Conservation (phyloP, 345 rosid genomes). For the Rubroshorea leprosula region DNA sequence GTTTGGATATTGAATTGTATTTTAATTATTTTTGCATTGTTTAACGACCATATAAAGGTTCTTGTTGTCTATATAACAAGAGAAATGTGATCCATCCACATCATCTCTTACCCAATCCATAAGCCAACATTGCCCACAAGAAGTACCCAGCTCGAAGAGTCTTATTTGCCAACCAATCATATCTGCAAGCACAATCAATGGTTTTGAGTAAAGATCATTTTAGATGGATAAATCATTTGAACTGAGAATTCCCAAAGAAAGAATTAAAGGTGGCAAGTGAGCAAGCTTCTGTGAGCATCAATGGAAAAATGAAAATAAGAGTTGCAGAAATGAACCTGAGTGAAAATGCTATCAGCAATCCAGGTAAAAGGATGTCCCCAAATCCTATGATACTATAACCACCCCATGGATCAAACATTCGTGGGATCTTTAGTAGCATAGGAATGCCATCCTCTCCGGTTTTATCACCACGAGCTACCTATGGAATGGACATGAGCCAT, state of each 20-base stretch:
- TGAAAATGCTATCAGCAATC: constrained; percentile 81
- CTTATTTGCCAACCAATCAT: constrained; percentile 88
- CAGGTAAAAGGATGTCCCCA: constrained; percentile 97
- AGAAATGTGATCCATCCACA: constrained; percentile 1
- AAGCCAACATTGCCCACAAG: constrained; percentile 90
- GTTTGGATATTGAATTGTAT: too few species aligned
- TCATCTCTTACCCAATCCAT: constrained; percentile 66
- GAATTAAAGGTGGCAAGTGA: too few species aligned
- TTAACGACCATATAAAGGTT: not conserved
- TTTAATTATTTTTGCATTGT: not conserved
- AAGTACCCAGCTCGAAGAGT: constrained; percentile 85
- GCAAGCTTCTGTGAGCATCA: not conserved
- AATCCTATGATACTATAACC: constrained; percentile 98
- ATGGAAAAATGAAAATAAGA: not conserved
- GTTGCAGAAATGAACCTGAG: constrained; percentile 51
- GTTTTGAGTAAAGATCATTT: not conserved
- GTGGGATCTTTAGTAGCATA: constrained; percentile 92
- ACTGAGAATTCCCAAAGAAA: too few species aligned
- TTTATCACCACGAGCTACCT: constrained; percentile 97
- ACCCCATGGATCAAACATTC: constrained; percentile 99
- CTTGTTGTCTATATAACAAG: not conserved
- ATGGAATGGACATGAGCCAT: constrained; percentile 15
- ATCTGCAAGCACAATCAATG: constrained; percentile 39
- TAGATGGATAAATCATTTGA: too few species aligned
- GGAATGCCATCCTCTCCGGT: constrained; percentile 99